phyloP scores from a whole-genome alignment of 306 rosid genomes.

The Carpinus viminea region DNA sequence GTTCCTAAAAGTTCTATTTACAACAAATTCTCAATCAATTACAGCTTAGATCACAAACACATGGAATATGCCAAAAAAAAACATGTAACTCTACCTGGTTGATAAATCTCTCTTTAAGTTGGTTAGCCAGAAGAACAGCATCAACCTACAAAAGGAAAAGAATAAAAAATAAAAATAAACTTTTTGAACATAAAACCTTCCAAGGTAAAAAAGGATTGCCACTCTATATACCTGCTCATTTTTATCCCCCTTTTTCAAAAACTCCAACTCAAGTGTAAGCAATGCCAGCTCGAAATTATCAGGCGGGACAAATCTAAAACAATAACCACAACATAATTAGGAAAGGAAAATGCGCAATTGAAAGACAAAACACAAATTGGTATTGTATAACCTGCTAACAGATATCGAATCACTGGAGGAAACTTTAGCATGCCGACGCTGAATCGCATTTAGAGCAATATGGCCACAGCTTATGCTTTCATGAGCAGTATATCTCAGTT shows the following conservation, averaged over 20 bases:
- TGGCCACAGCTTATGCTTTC: conserved; percentile 57
- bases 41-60: not conserved
- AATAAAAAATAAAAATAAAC: not conserved
- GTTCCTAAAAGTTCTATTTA: not conserved
- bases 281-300: conserved; percentile 69
- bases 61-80: not conserved
- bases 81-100: conserved; percentile 56
- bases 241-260: conserved; percentile 67
- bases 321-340: conserved; percentile 24
- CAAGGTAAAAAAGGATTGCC: not conserved
- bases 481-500: conserved; percentile 69
- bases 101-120: conserved; percentile 61
- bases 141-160: conserved; percentile 64
- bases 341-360: conserved; percentile 2
- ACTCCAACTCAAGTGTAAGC: conserved; percentile 85
- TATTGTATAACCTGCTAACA: conserved; percentile 51
- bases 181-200: conserved; percentile 9
- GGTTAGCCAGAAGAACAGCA: conserved; percentile 70
- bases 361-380: conserved; percentile 12
- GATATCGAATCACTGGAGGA: conserved; percentile 61
- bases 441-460: conserved; percentile 82
- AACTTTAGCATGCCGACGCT: conserved; percentile 78
- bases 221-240: conserved; percentile 69
- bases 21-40: not conserved
- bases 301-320: conserved; percentile 77